Evolutionary conservation across 352 stramenopile species (phyloP), one percentile per base, ranked within the genome.

Genomic region (Phytophthora podocarpi): DNA sequence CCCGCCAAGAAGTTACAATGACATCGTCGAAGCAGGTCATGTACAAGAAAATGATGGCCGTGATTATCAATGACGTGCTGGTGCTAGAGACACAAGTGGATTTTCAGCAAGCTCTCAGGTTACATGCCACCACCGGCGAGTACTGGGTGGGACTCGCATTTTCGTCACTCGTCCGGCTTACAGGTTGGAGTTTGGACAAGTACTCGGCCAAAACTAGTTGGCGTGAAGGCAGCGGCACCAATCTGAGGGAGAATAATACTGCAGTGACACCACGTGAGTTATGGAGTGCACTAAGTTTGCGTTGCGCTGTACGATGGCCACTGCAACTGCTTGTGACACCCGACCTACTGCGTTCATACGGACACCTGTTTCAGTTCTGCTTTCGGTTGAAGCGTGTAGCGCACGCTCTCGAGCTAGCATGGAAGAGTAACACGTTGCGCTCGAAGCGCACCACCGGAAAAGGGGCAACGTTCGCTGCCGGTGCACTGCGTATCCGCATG

Each of bases 341-440:
- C 12, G 71, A 87, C 7, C 36, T 86, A 5, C 36, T 91, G 56
- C 69, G 73, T 6, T 83, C 72, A 5, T 94, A 94, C 47, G 64
- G 60, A n/a, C 71, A 86, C 12, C 45, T 94, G 26, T 94, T 92
- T 57, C 82, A 90, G 64, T 90, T 94, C 43, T 89, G 76, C 35
- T 90, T 94, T 42, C 81, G 81, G 2, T 56, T 94, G 36, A 94
- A 94, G 48, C 85, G 85, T 20, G 67, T 90, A 11, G 69, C 80
- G 0, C 69, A 90, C 42, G 85, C 78, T 26, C 67, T 94, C 1
- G 82, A 92, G 31, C 50, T 74, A 34, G 80, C 74, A 6, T 94
- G 81, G 82, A 91, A 90, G 40, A 70, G 68, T 57, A 54, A 23
- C 21, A 59, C 59, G 2, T 46, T 88, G 26, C 76, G 77, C 10